These are phyloP conservation scores for Candida pseudoviswanathii DNA, from an alignment of 1,139 yeast genomes.

Conservation along the genomic window DNA sequence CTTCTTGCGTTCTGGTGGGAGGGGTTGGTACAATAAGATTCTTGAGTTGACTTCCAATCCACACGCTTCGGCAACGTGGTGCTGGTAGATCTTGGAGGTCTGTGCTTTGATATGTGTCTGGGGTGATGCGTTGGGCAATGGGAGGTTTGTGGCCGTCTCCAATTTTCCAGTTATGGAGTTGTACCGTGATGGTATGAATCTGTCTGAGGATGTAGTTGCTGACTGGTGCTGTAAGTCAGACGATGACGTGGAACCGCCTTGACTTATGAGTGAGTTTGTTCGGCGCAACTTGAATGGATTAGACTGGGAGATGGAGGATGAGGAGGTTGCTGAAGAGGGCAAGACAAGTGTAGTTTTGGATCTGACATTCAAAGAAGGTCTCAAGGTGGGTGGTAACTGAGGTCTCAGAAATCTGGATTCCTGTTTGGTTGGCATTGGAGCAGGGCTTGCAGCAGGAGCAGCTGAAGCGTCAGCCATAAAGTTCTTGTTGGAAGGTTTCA, in stretches of 20 bases:
- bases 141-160: slow-evolving; percentile 29
- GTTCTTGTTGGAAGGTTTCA: slow-evolving; percentile 9
- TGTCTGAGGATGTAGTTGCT: slow-evolving; percentile 31
- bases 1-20: slow-evolving; percentile 73
- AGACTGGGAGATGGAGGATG: slow-evolving; percentile 13
- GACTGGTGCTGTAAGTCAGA: slow-evolving; percentile 26
- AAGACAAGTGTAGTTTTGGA: slow-evolving; percentile 14
- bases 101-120: slow-evolving; percentile 66
- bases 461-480: background rate
- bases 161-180: slow-evolving; percentile 45
- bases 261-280: slow-evolving; percentile 36
- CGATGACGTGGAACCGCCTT: slow-evolving; percentile 25
- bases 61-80: slow-evolving; percentile 92
- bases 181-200: slow-evolving; percentile 50
- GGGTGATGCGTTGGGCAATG: slow-evolving; percentile 50
- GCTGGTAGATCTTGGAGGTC: slow-evolving; percentile 71
- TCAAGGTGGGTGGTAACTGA: slow-evolving; percentile 20
- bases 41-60: slow-evolving; percentile 85
- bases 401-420: slow-evolving; percentile 21
- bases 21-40: slow-evolving; percentile 83
- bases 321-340: slow-evolving; percentile 6
- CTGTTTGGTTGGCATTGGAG: slow-evolving; percentile 5
- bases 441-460: no score
- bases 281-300: slow-evolving; percentile 32
- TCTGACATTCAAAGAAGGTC: slow-evolving; percentile 15